Evolutionary conservation across 345 rosid species (phyloP), one percentile per base, ranked within the genome.

Genomic region (Arabidopsis suecica): DNA sequence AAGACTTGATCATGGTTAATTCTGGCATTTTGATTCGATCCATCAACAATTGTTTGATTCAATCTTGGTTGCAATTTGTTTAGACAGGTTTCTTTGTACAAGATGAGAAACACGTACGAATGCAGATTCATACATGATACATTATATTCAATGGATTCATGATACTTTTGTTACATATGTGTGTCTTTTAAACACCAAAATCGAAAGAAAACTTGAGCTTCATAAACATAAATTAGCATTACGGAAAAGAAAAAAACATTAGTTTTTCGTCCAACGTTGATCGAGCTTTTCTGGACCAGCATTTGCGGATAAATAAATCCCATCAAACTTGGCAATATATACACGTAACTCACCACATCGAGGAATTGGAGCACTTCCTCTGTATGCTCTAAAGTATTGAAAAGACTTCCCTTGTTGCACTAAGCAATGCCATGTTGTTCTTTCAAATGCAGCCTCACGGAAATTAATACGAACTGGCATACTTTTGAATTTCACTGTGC

Each of bases 341-440:
- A 47, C 23, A 8, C 44, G 45, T 57, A 45, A 13, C 57, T 47
- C 57, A 4, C 57, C 65, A 59, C 66, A 59, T 59, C 66, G 36
- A 13, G 42, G 54, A n/a, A 54, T 7, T 7, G 20, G 38, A 0
- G 16, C 11, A 12, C 37, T 1, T 57, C 65, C 56, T 32, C 10
- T 9, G 44, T 44, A 59, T 47, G 66, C 66, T 44, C 36, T 33
- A 22, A 33, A 58, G 23, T 7, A 0, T 13, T 28, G 59, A 54
- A 36, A 54, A 54, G 5, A 28, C 34, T 18, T 13, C 8, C 59
- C 59, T 28, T 54, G 59, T 3, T 28, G 32, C 55, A 69, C 12
- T 18, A 12, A 3, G 65, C 74, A 58, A 3, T 47, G 18, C 45
- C 65, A 69, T 7, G 34, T 7, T 32, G 65, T 45, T 13, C 20